Conservation (phyloP, 495 filamentous ascomycete genomes). For the Hypoxylon trugodes region DNA sequence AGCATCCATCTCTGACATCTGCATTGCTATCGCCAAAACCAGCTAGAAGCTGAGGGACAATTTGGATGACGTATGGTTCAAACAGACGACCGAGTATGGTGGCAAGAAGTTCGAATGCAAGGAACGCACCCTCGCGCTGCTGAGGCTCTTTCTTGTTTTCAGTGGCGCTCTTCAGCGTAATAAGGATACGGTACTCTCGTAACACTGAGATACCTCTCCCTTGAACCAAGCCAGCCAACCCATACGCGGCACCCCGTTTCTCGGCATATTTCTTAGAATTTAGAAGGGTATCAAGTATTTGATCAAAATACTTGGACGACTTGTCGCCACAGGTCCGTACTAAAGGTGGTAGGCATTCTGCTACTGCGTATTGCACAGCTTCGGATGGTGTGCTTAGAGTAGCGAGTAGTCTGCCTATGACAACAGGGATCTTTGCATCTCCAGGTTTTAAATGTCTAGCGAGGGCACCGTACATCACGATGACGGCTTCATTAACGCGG, state of each 20-base stretch:
- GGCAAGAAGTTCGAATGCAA: conserved; percentile 91
- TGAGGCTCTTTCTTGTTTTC: conserved; percentile 94
- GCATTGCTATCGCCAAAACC: conserved; percentile 89
- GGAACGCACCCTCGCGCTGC: conserved; percentile 85
- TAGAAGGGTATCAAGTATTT: conserved; percentile 79
- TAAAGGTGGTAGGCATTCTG: conserved; percentile 89
- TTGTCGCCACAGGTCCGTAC: conserved; percentile 81
- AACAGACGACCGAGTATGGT: conserved; percentile 85
- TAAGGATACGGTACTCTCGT: conserved; percentile 85
- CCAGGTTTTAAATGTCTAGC: conserved; percentile 85
- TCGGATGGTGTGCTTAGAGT: conserved; percentile 96
- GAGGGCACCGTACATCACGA: conserved; percentile 94
- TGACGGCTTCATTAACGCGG: conserved; percentile 92
- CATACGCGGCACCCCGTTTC: conserved; percentile 92
- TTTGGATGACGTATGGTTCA: conserved; percentile 95
- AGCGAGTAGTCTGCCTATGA: conserved; percentile 81
- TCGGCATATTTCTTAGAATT: conserved; percentile 88
- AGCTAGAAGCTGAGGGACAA: conserved; percentile 87
- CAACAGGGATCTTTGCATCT: conserved; percentile 82
- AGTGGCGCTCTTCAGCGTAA: conserved; percentile 74
- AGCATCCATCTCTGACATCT: conserved; percentile 89
- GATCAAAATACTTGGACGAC: conserved; percentile 78
- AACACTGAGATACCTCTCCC: conserved; percentile 85
- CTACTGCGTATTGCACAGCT: conserved; percentile 93
- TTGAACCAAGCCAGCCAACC: conserved; percentile 86